phyloP scores from a whole-genome alignment of 257 asterid species.

The Thymus quinquecostatus region DNA sequence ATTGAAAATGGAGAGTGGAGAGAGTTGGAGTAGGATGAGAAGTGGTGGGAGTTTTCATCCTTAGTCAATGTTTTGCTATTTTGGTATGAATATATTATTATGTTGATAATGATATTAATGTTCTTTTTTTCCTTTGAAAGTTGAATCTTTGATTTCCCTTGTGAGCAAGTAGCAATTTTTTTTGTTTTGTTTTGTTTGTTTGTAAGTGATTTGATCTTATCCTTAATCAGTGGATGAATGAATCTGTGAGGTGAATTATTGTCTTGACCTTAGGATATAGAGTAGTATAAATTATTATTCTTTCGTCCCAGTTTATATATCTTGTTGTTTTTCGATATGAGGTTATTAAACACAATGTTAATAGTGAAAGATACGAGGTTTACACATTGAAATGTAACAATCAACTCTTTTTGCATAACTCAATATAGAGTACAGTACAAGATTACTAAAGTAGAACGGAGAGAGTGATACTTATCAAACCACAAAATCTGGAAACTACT shows the following conservation, averaged over 20 bases:
- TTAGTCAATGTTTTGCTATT: not conserved
- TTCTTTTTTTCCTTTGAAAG: not conserved
- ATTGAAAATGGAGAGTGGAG: not conserved
- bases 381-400: too few species aligned
- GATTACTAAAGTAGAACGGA: too few species aligned
- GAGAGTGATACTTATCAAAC: too few species aligned
- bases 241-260: not conserved
- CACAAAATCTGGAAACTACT: too few species aligned
- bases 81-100: slow-evolving; percentile 10
- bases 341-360: too few species aligned
- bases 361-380: too few species aligned
- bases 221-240: not conserved
- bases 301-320: too few species aligned
- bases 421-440: too few species aligned
- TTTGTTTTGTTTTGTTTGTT: too few species aligned
- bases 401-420: too few species aligned
- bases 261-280: not conserved
- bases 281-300: too few species aligned
- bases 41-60: not conserved
- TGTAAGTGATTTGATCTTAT: slow-evolving; percentile 9
- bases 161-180: slow-evolving; percentile 26
- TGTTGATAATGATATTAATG: slow-evolving; percentile 17
- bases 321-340: too few species aligned
- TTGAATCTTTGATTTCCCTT: not conserved
- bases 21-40: not conserved